Evolutionary conservation across 1,139 yeast species (phyloP), one percentile per base, ranked within the genome.

Genomic region (Arxiozyma heterogenica): DNA sequence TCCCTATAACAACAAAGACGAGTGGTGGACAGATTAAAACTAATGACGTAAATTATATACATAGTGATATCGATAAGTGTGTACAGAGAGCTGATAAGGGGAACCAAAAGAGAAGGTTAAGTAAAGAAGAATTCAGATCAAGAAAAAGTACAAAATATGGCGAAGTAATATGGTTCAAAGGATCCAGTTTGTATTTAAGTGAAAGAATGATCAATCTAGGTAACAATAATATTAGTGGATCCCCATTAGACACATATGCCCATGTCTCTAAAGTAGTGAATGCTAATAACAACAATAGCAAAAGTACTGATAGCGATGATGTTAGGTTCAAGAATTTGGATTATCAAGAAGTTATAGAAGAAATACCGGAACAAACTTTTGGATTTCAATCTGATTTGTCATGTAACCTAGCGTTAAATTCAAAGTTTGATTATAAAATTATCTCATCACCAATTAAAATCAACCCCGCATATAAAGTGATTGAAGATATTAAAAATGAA

Each of bases 111-210:
- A 64, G 66, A 70, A 64, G 62, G 58, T 59, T 69, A 60, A 61
- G 63, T 25, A 64, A 60, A 61, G 63, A 64, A 54, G 54, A 56
- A 55, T 44, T 69, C 55, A 56, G 67, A 58, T 60, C 62, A 59
- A 58, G 61, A 62, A 57, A 65, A 66, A 60, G 60, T 48, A 55
- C 53, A 18, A 41, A 44, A 49, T 27, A 45, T 42, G 73, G 73
- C 38, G 86, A 84, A 54, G 73, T 85, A 44, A 71, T 87, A 22
- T 90, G 96, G 91, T 88, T 84, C 69, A 78, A 88, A 58, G 81
- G 93, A 2, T 90, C 96, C 8, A 95, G 96, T 15, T 73, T 84
- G 11, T 73, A 77, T 52, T 71, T 83, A 20, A 71, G 79, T 1
- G 80, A 78, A 62, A 74, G 86, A 57, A 71, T 83, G 38, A 52